Evolutionary conservation across 495 filamentous ascomycete genomes (phyloP).

Genomic region (Daldinia caldariorum): DNA sequence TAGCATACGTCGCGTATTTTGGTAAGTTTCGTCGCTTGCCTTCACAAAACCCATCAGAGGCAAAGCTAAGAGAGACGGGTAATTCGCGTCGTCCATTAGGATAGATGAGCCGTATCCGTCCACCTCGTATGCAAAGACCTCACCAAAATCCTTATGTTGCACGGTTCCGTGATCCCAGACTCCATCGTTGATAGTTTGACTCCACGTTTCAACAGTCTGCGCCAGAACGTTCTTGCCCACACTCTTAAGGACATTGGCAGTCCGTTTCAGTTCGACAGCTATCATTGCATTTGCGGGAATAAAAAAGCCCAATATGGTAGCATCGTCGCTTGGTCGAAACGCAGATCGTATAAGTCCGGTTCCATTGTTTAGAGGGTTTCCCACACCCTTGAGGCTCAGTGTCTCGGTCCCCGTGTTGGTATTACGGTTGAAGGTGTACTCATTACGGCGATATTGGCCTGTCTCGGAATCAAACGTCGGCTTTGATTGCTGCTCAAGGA

Average conservation of each 20-base stretch:
- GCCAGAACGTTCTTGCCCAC: constrained; percentile 64
- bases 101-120: constrained; percentile 93
- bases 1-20: constrained; percentile 93
- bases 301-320: constrained; percentile 94
- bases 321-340: constrained; percentile 96
- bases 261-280: constrained; percentile 85
- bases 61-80: constrained; percentile 87
- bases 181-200: constrained; percentile 74
- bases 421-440: constrained; percentile 85
- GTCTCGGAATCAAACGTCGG: constrained; percentile 78
- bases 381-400: constrained; percentile 79
- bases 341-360: constrained; percentile 91
- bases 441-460: constrained; percentile 70
- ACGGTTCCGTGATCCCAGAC: constrained; percentile 92
- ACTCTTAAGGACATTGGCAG: constrained; percentile 71
- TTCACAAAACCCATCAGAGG: constrained; percentile 87
- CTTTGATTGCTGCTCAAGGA: constrained; percentile 80
- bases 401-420: constrained; percentile 92
- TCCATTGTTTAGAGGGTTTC: constrained; percentile 86
- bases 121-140: constrained; percentile 96
- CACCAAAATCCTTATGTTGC: constrained; percentile 80
- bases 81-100: constrained; percentile 97
- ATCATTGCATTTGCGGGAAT: constrained; percentile 98
- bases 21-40: constrained; percentile 72
- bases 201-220: constrained; percentile 66